Evolutionary conservation across 164 flowering plant genomes (phyloP).

Genomic region (Magnolia kwangsiensis): DNA sequence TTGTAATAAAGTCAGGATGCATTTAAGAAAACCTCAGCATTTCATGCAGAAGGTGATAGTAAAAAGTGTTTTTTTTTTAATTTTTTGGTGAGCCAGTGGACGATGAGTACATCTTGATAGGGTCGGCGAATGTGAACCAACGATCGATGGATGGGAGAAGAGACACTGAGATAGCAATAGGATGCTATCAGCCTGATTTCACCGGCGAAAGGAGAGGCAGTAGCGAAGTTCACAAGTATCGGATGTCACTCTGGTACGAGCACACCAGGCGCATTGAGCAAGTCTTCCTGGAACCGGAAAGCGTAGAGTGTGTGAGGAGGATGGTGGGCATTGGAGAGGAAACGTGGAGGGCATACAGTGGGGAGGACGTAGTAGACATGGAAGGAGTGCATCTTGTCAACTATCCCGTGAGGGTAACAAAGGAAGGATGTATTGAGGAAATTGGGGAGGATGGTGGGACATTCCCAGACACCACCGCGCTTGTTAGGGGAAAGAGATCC

Average conservation of each 20-base stretch:
- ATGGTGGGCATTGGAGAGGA: conserved; percentile 51
- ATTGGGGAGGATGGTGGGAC: conserved; percentile 29
- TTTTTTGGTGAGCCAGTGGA: conserved; percentile 50
- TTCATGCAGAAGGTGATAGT: too few relatives aligned
- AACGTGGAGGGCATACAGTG: conserved; percentile 64
- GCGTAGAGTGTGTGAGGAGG: conserved; percentile 47
- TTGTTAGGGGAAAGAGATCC: conserved; percentile 66
- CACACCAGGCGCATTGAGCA: conserved; percentile 56
- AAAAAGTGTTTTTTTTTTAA: background rate
- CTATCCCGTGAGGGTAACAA: conserved; percentile 58
- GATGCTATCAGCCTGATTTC: conserved; percentile 61
- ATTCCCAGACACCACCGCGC: conserved; percentile 81
- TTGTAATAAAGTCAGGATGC: too few relatives aligned
- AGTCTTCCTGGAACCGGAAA: conserved; percentile 49
- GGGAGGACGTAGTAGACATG: conserved; percentile 71
- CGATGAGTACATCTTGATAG: conserved; percentile 68
- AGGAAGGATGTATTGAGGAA: conserved; percentile 55
- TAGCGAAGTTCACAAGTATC: conserved; percentile 48
- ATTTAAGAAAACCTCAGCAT: too few relatives aligned
- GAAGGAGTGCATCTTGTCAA: conserved; percentile 73
- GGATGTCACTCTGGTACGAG: conserved; percentile 90
- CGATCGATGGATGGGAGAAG: conserved; percentile 91
- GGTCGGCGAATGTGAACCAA: conserved; percentile 93
- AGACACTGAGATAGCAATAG: conserved; percentile 93
- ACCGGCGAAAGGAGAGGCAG: conserved; percentile 9